Conservation (phyloP, 2,329 filamentous ascomycete species). For the Penicillium crustosum region DNA sequence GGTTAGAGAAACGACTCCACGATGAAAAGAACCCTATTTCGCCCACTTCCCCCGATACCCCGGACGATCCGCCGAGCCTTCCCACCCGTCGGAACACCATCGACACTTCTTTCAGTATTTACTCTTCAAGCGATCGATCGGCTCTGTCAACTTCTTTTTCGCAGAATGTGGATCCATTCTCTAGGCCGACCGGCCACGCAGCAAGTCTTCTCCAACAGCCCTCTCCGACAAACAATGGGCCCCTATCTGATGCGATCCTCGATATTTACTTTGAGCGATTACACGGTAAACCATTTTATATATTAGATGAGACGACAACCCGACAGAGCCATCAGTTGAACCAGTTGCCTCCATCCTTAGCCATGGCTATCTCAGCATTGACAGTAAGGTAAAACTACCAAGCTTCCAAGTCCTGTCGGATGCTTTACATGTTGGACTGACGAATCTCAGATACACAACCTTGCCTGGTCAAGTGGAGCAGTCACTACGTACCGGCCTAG, state of each 20-base stretch:
- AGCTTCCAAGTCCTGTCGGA: constrained; percentile 9
- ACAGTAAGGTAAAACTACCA: constrained; percentile 55
- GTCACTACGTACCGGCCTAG: constrained; percentile 67
- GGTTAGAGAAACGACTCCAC: constrained; percentile 76
- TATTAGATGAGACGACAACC: constrained; percentile 74
- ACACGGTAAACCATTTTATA: constrained; percentile 78
- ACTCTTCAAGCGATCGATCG: constrained; percentile 14
- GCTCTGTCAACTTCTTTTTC: constrained; percentile 15
- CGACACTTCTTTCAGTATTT: constrained; percentile 21
- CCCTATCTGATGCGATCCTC: constrained; percentile 63
- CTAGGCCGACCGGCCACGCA: constrained; percentile 16
- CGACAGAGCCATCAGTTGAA: constrained; percentile 70
- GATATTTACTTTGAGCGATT: constrained; percentile 78
- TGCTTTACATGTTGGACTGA: constrained; percentile 27
- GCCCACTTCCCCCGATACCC: constrained; percentile 43
- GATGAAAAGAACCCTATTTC: constrained; percentile 57
- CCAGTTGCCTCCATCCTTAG: constrained; percentile 57
- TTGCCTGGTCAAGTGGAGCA: constrained; percentile 67
- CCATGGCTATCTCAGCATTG: constrained; percentile 58
- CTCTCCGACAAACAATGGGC: constrained; percentile 26
- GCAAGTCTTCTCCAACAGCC: constrained; percentile 15
- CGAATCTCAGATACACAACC: constrained; percentile 62
- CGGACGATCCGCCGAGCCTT: constrained; percentile 18
- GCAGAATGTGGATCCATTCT: constrained; percentile 19
- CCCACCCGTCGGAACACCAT: constrained; percentile 23